phyloP scores from a whole-genome alignment of 2,329 filamentous ascomycete species.

The Fusarium mexicanum region DNA sequence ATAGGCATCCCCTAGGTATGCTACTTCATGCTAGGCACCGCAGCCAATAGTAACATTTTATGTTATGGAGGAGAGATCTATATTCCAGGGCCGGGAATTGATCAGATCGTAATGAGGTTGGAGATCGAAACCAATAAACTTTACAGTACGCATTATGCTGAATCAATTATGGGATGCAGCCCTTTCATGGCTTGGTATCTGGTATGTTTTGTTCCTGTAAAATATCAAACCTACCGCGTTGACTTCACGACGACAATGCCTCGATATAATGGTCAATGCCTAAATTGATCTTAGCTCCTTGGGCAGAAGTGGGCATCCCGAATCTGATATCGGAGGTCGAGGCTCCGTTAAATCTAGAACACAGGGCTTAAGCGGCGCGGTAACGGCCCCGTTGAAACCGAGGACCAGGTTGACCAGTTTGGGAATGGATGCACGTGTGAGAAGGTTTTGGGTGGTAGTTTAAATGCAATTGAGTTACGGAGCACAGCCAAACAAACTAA shows the following conservation, averaged over 20 bases:
- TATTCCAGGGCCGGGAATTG: too few species aligned
- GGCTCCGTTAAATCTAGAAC: slow-evolving; percentile 8
- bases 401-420: background rate
- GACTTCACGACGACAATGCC: background rate
- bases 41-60: background rate
- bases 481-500: background rate
- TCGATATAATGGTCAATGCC: background rate
- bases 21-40: too few species aligned
- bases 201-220: background rate
- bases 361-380: background rate
- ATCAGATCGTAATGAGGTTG: background rate
- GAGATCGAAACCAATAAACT: background rate
- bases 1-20: background rate
- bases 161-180: too few species aligned
- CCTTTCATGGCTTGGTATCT: background rate
- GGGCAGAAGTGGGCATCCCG: background rate
- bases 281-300: background rate
- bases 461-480: background rate
- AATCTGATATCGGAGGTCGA: slow-evolving; percentile 10
- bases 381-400: background rate
- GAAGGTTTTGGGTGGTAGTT: background rate
- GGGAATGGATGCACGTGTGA: background rate
- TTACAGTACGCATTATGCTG: background rate
- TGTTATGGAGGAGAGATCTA: background rate
- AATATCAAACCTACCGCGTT: background rate